Conservation (phyloP, 208 protist species). For the Leishmania tarentolae region DNA sequence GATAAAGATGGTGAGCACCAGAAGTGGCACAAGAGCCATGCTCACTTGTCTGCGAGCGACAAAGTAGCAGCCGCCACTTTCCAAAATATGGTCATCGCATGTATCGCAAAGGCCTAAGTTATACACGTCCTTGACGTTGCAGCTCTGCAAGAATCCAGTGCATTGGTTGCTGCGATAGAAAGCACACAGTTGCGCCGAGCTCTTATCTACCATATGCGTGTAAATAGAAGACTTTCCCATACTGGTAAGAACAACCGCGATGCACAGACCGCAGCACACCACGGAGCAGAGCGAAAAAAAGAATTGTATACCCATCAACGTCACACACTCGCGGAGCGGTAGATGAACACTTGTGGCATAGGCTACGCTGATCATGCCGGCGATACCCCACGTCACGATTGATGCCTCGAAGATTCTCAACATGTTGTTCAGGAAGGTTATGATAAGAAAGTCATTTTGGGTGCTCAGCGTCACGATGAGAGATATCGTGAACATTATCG, state of each 20-base stretch:
- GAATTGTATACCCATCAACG: neutral
- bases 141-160: neutral
- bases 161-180: conserved; percentile 8
- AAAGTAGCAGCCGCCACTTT: conserved; percentile 2
- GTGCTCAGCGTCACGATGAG: conserved; percentile 2
- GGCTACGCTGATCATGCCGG: neutral
- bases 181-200: neutral
- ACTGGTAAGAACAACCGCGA: neutral
- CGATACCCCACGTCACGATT: conserved; percentile 10
- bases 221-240: neutral
- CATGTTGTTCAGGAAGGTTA: neutral
- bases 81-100: neutral
- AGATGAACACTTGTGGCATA: conserved; percentile 47
- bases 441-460: neutral
- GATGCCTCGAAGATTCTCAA: conserved; percentile 1
- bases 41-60: conserved; percentile 3
- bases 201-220: neutral
- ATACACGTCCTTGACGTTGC: neutral
- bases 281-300: conserved; percentile 20
- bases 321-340: conserved; percentile 22
- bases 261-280: conserved; percentile 11
- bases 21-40: conserved; percentile 5
- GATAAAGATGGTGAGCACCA: conserved; percentile 20
- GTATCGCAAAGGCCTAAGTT: neutral
- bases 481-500: conserved; percentile 4